phyloP scores from a whole-genome alignment of 345 rosid genomes.

The Aquilaria malaccensis region DNA sequence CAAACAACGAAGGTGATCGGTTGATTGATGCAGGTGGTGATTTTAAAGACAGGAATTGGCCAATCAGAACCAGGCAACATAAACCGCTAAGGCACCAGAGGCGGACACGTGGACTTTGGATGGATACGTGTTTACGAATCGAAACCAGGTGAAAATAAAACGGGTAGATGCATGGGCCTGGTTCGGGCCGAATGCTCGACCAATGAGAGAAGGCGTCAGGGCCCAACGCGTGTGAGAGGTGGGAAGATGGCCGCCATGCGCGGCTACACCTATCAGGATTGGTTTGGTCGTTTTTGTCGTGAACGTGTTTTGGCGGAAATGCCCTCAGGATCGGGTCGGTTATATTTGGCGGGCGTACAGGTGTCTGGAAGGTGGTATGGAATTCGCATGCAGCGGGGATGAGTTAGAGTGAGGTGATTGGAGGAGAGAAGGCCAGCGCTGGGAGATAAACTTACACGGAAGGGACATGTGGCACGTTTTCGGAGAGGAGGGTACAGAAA shows the following conservation, averaged over 20 bases:
- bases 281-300: conserved; percentile 19
- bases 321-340: conserved; percentile 18
- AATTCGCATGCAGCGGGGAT: conserved; percentile 42
- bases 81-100: conserved; percentile 27
- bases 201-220: conserved; percentile 25
- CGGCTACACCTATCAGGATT: conserved; percentile 64
- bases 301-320: not conserved
- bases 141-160: too few species aligned
- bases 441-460: too few species aligned
- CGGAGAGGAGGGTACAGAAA: too few species aligned
- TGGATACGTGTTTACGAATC: conserved; percentile 68
- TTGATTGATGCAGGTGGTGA: not conserved
- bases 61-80: conserved; percentile 47
- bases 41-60: conserved; percentile 14
- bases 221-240: conserved; percentile 50
- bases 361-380: conserved; percentile 10
- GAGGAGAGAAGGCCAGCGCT: conserved; percentile 1
- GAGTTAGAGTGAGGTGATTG: conserved; percentile 24
- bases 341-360: conserved; percentile 17
- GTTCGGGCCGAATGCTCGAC: conserved; percentile 21
- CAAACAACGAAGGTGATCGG: conserved; percentile 4
- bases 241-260: conserved; percentile 53
- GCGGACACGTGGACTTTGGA: conserved; percentile 49
- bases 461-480: too few species aligned
- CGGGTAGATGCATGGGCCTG: too few species aligned